Conservation (phyloP, 768 basidiomycete species). For the Suillus cothurnatus region DNA sequence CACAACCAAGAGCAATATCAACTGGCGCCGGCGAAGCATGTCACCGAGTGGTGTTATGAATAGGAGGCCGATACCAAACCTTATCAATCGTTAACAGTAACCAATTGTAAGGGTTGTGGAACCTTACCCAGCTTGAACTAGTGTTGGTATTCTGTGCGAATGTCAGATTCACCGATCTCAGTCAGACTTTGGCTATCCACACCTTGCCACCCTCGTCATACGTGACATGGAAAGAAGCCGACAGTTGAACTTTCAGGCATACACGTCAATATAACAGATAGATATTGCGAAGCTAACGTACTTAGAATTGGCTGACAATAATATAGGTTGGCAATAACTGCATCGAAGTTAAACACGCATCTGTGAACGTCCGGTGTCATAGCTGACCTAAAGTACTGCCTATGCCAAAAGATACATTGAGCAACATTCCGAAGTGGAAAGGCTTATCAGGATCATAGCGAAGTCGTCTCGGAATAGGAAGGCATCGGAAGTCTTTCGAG, state of each 20-base stretch:
- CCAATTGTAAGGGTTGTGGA: not conserved
- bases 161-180: conserved; percentile 6
- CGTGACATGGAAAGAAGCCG: conserved; percentile 38
- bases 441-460: conserved; percentile 43
- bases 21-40: conserved; percentile 43
- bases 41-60: conserved; percentile 51
- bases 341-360: not conserved
- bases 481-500: conserved; percentile 42
- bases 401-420: conserved; percentile 50
- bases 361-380: conserved; percentile 2
- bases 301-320: conserved; percentile 83
- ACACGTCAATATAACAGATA: not conserved
- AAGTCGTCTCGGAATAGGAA: conserved; percentile 46
- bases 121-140: conserved; percentile 65
- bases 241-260: conserved; percentile 28
- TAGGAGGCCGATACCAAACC: conserved; percentile 36
- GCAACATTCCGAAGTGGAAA: conserved; percentile 36
- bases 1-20: conserved; percentile 38
- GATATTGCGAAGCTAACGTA: conserved; percentile 31
- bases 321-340: conserved; percentile 68
- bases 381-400: conserved; percentile 47
- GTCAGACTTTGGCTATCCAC: not conserved
- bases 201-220: conserved; percentile 40
- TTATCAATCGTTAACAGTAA: not conserved
- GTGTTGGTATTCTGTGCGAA: conserved; percentile 55